Evolutionary conservation across 371 early-diverging fungal species (phyloP).

Genomic region (Sporodiniella umbellata): DNA sequence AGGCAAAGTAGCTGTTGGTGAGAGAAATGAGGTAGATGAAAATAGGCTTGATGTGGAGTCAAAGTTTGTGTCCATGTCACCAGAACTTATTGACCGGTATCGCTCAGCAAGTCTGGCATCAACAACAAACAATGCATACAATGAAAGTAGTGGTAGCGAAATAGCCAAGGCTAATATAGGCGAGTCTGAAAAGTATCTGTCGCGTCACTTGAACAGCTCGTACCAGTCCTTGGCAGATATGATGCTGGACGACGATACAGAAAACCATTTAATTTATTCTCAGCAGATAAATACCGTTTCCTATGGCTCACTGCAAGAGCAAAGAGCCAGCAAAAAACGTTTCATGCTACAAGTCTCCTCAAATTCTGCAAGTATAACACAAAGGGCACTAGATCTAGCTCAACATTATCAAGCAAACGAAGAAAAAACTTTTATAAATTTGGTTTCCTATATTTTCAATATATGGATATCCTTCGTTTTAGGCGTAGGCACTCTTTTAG

Average conservation of each 20-base stretch:
- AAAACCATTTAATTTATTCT: not conserved
- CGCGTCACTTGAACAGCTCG: constrained; percentile 12
- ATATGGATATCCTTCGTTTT: constrained; percentile 36
- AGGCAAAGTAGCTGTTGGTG: constrained; percentile 8
- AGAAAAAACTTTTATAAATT: constrained; percentile 5
- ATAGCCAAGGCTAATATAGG: constrained; percentile 2
- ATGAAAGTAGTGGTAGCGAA: constrained; percentile 7
- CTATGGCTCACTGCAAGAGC: constrained; percentile 13
- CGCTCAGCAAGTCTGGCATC: constrained; percentile 22
- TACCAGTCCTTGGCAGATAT: constrained; percentile 42
- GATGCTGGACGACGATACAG: constrained; percentile 5
- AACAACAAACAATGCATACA: not conserved
- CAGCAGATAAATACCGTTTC: not conserved
- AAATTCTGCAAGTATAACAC: constrained; percentile 24
- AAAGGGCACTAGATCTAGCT: constrained; percentile 25
- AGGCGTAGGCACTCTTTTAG: constrained; percentile 30
- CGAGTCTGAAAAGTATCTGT: constrained; percentile 3
- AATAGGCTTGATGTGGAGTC: constrained; percentile 11
- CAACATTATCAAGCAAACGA: constrained; percentile 11
- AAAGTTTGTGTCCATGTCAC: constrained; percentile 35
- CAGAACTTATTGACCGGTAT: constrained; percentile 35
- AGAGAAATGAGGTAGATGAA: constrained; percentile 5
- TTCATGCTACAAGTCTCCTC: constrained; percentile 15
- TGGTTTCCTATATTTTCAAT: constrained; percentile 19
- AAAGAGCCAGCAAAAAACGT: not conserved